These are phyloP conservation scores for Centella asiatica DNA, from an alignment of 129 eudicot species.

Conservation along the genomic window DNA sequence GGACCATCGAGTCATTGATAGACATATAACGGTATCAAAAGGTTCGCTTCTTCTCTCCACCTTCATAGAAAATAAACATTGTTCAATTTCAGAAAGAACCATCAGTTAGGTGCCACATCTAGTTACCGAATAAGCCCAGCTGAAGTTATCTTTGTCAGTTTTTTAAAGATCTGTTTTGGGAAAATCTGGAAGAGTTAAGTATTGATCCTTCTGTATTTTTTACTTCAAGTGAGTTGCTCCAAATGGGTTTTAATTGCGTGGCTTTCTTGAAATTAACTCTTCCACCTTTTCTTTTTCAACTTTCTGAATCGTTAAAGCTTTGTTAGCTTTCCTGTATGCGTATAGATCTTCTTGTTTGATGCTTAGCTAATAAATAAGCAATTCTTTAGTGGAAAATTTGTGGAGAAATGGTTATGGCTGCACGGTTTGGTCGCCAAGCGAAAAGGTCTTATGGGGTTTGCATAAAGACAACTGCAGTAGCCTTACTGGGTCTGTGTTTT, in stretches of 20 bases:
- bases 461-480: conserved; percentile 59
- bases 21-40: too few species aligned
- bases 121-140: conserved; percentile 4
- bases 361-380: not conserved
- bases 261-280: not conserved
- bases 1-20: too few species aligned
- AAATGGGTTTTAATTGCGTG: not conserved
- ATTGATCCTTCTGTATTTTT: not conserved
- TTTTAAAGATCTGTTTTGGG: not conserved
- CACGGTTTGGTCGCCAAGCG: conserved; percentile 65
- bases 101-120: not conserved
- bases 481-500: conserved; percentile 80
- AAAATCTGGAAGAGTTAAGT: not conserved
- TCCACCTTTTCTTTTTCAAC: not conserved
- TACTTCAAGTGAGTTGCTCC: not conserved
- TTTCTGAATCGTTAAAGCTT: not conserved
- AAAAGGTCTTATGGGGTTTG: conserved; percentile 68
- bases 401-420: conserved; percentile 41
- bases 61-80: too few species aligned
- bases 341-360: conserved; percentile 12
- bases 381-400: not conserved
- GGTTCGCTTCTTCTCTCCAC: not conserved
- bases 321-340: not conserved
- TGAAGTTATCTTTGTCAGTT: not conserved
- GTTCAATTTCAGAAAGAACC: not conserved